Evolutionary conservation across 1,284 basidiomycete genomes (phyloP), one percentile per base, ranked within the genome.

Genomic region (Ustanciosporium gigantosporum): DNA sequence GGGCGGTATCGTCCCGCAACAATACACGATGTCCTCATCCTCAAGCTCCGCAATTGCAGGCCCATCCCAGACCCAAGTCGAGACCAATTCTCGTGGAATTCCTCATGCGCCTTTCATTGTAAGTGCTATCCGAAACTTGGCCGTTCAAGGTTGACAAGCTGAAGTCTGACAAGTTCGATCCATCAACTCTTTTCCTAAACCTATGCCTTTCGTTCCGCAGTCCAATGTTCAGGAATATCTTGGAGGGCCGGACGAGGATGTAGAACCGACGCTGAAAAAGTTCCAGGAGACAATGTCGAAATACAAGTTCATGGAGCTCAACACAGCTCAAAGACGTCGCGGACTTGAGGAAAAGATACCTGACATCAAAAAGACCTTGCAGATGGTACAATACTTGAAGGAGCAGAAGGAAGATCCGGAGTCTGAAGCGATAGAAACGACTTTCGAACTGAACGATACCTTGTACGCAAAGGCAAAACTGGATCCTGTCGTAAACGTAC

Each of bases 261-360:
- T 89, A 15, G 91, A 95, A 76, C 82, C 82, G 19, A 84, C 88
- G 0, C 81, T 98, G 59, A 87, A 86, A 77, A 83, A 83, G 49
- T 90, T 97, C 74, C 90, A 96, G 76, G 91, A 94, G 80, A 91
- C 91, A 25, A 84, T 94, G 77, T 89, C 91, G 91, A 97, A 98
- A 82, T 98, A 98, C 82, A 88, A 90, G 52, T 95, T 94, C 80
- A 97, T 98, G 94, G 94, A 97, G 73, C 81, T 86, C 25, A 93
- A 87, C 74, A 82, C 94, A 37, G 82, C 87, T 13, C 88, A 91
- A 76, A 84, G 92, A 36, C 83, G 88, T 41, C 83, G 84, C 47
- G 87, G 87, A 2, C 82, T 97, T 5, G 88, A 91, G 68, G 89
- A 90, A 59, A 97, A 98, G 83, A 93, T 97, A 37, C 94, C 94